Conservation (phyloP, 768 basidiomycete species). For the Sistotremastrum suecicum region DNA sequence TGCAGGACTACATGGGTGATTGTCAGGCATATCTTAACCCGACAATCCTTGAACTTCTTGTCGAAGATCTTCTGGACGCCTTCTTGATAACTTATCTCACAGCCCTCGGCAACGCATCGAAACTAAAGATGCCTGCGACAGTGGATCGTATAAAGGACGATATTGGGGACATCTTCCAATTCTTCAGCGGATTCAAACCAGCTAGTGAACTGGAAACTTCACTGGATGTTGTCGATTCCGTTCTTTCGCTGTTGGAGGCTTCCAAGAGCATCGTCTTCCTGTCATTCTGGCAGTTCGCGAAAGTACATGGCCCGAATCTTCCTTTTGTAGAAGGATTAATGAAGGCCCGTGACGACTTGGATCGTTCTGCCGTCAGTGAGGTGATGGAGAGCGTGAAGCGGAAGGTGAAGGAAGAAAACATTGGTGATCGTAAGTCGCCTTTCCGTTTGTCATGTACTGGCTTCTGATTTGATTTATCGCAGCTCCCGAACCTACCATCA, state of each 20-base stretch:
- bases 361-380: constrained; percentile 75
- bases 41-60: constrained; percentile 76
- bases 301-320: constrained; percentile 85
- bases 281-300: constrained; percentile 89
- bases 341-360: constrained; percentile 80
- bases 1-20: constrained; percentile 94
- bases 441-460: neutral
- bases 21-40: constrained; percentile 86
- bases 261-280: constrained; percentile 83
- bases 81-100: constrained; percentile 88
- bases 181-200: constrained; percentile 70
- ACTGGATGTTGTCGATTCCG: constrained; percentile 79
- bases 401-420: constrained; percentile 80
- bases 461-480: constrained; percentile 5
- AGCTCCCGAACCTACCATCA: constrained; percentile 78
- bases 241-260: constrained; percentile 69
- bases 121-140: constrained; percentile 75
- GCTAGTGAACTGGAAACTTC: constrained; percentile 66
- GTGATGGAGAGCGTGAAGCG: constrained; percentile 89
- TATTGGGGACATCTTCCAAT: constrained; percentile 57
- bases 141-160: constrained; percentile 77
- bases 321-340: constrained; percentile 84
- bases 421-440: constrained; percentile 59
- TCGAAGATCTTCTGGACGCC: constrained; percentile 84
- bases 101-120: constrained; percentile 68